Percentiles rank a stretch among this genome's conserved stretches.
Evolutionary conservation across 2,329 filamentous ascomycete genomes (phyloP).

Genomic region (Cladosporium sp.): DNA sequence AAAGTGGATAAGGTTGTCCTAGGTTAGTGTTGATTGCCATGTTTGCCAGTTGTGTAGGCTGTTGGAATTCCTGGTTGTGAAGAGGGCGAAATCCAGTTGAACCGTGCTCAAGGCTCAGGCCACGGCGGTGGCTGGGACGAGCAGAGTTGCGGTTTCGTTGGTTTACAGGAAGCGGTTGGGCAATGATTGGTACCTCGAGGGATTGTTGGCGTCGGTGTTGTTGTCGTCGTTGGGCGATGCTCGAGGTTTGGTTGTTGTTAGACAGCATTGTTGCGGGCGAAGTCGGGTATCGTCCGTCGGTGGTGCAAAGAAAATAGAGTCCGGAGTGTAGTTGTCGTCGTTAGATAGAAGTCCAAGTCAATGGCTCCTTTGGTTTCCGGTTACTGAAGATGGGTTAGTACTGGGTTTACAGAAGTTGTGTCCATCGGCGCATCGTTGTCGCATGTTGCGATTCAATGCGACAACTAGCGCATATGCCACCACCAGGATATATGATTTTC

Average conservation of each 20-base stretch:
- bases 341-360: slow-evolving; percentile 38
- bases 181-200: slow-evolving; percentile 72
- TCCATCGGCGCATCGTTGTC: slow-evolving; percentile 3
- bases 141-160: slow-evolving; percentile 51
- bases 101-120: slow-evolving; percentile 77
- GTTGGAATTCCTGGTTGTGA: slow-evolving; percentile 47
- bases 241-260: slow-evolving; percentile 65
- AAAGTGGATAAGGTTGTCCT: slow-evolving; percentile 55
- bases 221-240: slow-evolving; percentile 71
- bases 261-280: slow-evolving; percentile 69
- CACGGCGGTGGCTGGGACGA: slow-evolving; percentile 67
- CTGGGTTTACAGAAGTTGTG: not conserved
- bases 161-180: slow-evolving; percentile 59
- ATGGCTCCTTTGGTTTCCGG: slow-evolving; percentile 35
- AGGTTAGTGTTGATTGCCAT: slow-evolving; percentile 48
- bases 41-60: slow-evolving; percentile 39
- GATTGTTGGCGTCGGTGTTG: slow-evolving; percentile 86
- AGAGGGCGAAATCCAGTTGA: slow-evolving; percentile 51
- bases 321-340: slow-evolving; percentile 54
- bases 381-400: slow-evolving; percentile 27
- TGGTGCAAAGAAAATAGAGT: slow-evolving; percentile 60
- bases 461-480: slow-evolving; percentile 1
- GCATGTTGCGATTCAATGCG: not conserved
- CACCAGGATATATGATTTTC: slow-evolving; percentile 42
- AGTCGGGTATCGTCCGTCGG: slow-evolving; percentile 23